These are phyloP conservation scores for Curvularia eragrostidis DNA, from an alignment of 2,329 filamentous ascomycete species.

Conservation along the genomic window DNA sequence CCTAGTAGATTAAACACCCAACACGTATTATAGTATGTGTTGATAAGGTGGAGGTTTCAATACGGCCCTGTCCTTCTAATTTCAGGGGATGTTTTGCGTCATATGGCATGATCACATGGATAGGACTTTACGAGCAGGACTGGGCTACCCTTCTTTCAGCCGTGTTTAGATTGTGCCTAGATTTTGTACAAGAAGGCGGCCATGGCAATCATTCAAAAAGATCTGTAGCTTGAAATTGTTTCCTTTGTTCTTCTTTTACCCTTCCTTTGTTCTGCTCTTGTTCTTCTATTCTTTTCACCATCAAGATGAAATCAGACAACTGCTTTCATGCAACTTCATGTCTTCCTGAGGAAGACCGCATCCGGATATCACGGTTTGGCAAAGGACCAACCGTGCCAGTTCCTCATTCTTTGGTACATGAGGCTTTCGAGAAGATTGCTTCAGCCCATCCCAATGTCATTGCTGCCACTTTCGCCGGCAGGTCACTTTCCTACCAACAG, in stretches of 20 bases:
- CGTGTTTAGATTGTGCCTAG: neutral
- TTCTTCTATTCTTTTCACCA: neutral
- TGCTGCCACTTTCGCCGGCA: conserved; percentile 32
- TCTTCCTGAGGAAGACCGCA: conserved; percentile 30
- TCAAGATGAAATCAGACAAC: conserved; percentile 5
- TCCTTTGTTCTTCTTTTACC: neutral
- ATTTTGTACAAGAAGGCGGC: neutral
- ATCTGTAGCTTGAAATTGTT: neutral
- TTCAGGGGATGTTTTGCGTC: neutral
- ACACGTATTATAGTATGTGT: neutral
- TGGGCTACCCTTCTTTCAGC: neutral
- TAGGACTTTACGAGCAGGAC: neutral
- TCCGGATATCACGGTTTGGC: conserved; percentile 33
- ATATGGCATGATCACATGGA: neutral
- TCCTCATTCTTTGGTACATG: conserved; percentile 31
- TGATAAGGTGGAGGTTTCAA: neutral
- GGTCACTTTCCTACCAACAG: conserved; percentile 37
- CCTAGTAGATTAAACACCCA: neutral
- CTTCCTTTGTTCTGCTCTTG: neutral
- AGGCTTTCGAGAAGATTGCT: conserved; percentile 40
- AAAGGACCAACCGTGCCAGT: conserved; percentile 27
- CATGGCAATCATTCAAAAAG: neutral
- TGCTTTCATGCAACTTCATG: conserved; percentile 21
- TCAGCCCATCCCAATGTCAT: conserved; percentile 29
- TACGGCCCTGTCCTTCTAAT: neutral